Evolutionary conservation across 176 grass and related monocot genomes (phyloP).

Genomic region (Lolium rigidum): DNA sequence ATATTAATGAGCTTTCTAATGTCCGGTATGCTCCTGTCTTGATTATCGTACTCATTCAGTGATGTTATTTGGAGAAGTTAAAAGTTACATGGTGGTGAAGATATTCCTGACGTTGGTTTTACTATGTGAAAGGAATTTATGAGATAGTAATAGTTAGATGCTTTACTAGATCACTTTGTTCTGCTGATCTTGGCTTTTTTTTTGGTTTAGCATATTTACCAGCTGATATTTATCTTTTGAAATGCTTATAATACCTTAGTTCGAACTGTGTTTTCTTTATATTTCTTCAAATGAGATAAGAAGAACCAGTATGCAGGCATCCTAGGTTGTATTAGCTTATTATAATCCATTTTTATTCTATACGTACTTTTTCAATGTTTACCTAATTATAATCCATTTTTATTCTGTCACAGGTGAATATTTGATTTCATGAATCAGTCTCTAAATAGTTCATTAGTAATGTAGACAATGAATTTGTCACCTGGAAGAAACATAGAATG

Average conservation of each 20-base stretch:
- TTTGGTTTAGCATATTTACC: conserved; percentile 18
- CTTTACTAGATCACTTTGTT: conserved; percentile 28
- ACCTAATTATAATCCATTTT: not conserved
- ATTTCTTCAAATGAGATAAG: not conserved
- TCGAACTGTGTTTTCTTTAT: not conserved
- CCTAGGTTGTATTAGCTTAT: conserved; percentile 15
- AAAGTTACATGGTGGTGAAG: not conserved
- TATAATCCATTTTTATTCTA: not conserved
- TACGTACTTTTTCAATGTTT: not conserved
- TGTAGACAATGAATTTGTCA: not conserved
- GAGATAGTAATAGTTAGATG: not conserved
- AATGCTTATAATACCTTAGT: conserved; percentile 22
- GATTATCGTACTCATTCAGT: conserved; percentile 4
- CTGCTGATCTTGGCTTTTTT: not conserved
- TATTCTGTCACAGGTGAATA: not conserved
- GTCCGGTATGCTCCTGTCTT: conserved; percentile 57
- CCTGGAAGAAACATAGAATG: conserved; percentile 15
- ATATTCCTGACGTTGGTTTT: not conserved
- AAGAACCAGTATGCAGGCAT: not conserved
- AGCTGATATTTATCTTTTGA: conserved; percentile 9
- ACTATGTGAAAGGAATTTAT: conserved; percentile 25
- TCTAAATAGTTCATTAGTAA: not conserved
- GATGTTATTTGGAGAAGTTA: not conserved
- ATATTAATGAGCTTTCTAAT: conserved; percentile 44
- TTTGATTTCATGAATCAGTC: not conserved